A percentile compares a stretch with the other conserved stretches of the same genome.
phyloP scores from a whole-genome alignment of 2,329 filamentous ascomycete species.

The Gaeumannomyces tritici region DNA sequence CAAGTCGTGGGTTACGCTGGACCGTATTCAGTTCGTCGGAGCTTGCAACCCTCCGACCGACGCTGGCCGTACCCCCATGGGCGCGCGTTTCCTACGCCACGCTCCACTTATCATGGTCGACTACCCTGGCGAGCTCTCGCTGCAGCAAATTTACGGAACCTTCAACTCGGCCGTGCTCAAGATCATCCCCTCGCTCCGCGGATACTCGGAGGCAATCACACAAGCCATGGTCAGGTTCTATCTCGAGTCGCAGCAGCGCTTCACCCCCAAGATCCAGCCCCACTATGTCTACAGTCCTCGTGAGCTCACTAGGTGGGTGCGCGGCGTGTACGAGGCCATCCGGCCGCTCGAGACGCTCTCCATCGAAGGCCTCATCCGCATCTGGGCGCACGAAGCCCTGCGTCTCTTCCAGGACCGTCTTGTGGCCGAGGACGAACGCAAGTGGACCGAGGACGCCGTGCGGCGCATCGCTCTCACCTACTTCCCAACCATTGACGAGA shows the following conservation, averaged over 20 bases:
- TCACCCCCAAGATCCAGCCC: slow-evolving; percentile 93
- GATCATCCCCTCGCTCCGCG: slow-evolving; percentile 88
- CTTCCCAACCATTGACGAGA: slow-evolving; percentile 92
- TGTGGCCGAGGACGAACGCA: slow-evolving; percentile 84
- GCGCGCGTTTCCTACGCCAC: slow-evolving; percentile 86
- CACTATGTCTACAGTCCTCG: slow-evolving; percentile 99
- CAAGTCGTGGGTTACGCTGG: slow-evolving; percentile 94
- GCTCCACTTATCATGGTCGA: slow-evolving; percentile 99
- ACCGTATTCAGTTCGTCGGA: slow-evolving; percentile 97
- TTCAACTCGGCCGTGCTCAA: slow-evolving; percentile 96
- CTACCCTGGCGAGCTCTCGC: slow-evolving; percentile 89
- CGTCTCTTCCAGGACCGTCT: slow-evolving; percentile 96
- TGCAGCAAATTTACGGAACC: slow-evolving; percentile 96
- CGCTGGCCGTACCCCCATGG: slow-evolving; percentile 90
- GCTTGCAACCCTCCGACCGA: slow-evolving; percentile 98
- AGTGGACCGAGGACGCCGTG: slow-evolving; percentile 89
- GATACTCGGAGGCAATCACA: slow-evolving; percentile 87
- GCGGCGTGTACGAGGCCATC: slow-evolving; percentile 95
- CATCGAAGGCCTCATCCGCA: slow-evolving; percentile 84
- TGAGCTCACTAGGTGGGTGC: slow-evolving; percentile 95
- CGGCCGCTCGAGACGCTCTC: slow-evolving; percentile 80
- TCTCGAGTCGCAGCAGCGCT: slow-evolving; percentile 83
- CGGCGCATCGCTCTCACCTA: slow-evolving; percentile 77
- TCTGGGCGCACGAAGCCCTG: slow-evolving; percentile 96
- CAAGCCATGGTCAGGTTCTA: slow-evolving; percentile 98